Conservation (phyloP, 371 early-diverging fungal genomes). For the Apophysomyces variabilis region DNA sequence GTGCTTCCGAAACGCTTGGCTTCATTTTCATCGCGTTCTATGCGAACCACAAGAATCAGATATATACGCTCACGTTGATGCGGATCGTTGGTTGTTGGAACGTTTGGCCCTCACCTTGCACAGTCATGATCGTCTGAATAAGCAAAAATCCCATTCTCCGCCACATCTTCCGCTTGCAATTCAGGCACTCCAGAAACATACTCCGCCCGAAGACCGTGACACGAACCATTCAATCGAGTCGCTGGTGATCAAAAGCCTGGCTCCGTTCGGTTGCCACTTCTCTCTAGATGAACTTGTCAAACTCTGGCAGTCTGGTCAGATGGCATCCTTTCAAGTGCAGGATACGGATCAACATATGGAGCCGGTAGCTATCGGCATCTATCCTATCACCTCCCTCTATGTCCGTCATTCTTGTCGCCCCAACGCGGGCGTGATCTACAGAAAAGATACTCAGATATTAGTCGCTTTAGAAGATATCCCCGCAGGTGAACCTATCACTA, state of each 20-base stretch:
- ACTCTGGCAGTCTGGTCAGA: constrained; percentile 22
- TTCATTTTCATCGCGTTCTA: constrained; percentile 45
- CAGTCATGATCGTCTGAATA: constrained; percentile 55
- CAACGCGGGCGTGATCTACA: constrained; percentile 69
- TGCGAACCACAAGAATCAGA: constrained; percentile 47
- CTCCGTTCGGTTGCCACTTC: constrained; percentile 33
- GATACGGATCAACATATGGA: constrained; percentile 64
- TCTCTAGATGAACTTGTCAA: constrained; percentile 17
- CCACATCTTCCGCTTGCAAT: constrained; percentile 39
- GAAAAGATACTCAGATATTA: constrained; percentile 46
- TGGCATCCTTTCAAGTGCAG: constrained; percentile 25
- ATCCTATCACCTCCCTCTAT: constrained; percentile 71
- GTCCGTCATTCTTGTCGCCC: constrained; percentile 86
- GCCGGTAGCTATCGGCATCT: constrained; percentile 72
- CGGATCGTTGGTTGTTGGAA: constrained; percentile 51
- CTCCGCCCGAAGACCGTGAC: constrained; percentile 5
- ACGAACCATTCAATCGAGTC: constrained; percentile 9
- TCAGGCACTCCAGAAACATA: constrained; percentile 36
- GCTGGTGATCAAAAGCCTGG: constrained; percentile 21
- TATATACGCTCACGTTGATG: constrained; percentile 44
- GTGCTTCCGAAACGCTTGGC: constrained; percentile 54
- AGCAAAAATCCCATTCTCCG: constrained; percentile 54
- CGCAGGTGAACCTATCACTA: constrained; percentile 71
- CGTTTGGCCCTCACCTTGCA: constrained; percentile 45
- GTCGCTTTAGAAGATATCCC: constrained; percentile 66